Evolutionary conservation across 2,329 filamentous ascomycete genomes (phyloP), one percentile per base, ranked within the genome.

Genomic region (Trichophyton verrucosum): DNA sequence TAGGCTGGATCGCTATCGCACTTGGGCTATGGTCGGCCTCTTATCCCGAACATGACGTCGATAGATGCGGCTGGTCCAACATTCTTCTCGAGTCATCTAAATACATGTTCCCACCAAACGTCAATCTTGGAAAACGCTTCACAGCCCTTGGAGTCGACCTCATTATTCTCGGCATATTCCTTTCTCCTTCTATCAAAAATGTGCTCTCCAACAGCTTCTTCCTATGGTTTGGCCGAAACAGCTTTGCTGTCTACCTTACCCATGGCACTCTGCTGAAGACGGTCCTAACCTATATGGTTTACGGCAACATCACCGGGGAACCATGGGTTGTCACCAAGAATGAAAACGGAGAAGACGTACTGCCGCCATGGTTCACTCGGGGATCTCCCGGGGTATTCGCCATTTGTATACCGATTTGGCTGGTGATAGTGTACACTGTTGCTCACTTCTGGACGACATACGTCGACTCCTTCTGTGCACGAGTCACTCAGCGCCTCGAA

Each of bases 161-260:
- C 40, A 73, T 77, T 60, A 77, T 79, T 55, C 67, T 79, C n/a
- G 78, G 78, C 24, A 77, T 82, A 60, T 80, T 76, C 69, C 68
- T 82, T 15, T 80, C 78, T 1, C 78, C 78, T 0, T 68, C 72
- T 3, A 70, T 80, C 6, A 79, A 81, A 64, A 73, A 73, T 27
- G 72, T 80, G 20, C 75, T 82, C 24, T 78, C 78, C 3, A 79
- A 78, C 68, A 74, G 75, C 30, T 64, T 78, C 1, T 76, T 82
- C 40, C 76, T 81, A 62, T 82, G 78, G 78, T 71, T 82, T 2
- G 80, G 80, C n/a, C 75, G 76, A 62, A 79, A 81, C 68, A 80
- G 77, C 59, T 82, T 82, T 62, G 79, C 80, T 24, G 79, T 82
- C 3, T 82, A 82, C 65, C 75, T 82, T 11, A 73, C 77, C 8